Evolutionary conservation across 2,329 filamentous ascomycete species (phyloP), one percentile per base, ranked within the genome.

Genomic region (Pseudogymnoascus sp.): DNA sequence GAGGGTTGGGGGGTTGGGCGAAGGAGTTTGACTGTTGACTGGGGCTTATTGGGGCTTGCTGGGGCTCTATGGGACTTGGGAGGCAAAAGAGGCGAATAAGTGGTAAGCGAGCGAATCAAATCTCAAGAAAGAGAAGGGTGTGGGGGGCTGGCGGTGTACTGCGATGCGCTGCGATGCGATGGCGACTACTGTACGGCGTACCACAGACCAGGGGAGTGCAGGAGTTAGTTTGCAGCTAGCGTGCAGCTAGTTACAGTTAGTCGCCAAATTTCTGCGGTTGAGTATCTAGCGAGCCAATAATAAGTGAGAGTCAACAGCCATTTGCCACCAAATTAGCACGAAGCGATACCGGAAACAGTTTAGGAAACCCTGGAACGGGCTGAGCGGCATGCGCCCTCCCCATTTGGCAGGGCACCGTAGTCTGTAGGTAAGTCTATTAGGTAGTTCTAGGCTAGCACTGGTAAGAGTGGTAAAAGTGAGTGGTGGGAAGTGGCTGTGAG

Each of bases 151-250:
- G 10, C 15, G 42, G 25, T 48, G 42, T n/a, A 48, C 42, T 48
- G 42, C 13, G 42, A 48, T 48, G 42, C 42, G 25, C 42, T 48
- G 12, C 42, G 42, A 48, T 29, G 42, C 7, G 42, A 48, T 48
- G 42, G 42, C 42, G 42, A 48, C 42, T 48, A 48, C 13, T 48
- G 42, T 52, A 52, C 45, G 45, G 45, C 45, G 45, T 52, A n/a
- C 45, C 45, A 52, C 45, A 52, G 45, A 52, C 45, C 25, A 52
- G n/a, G 45, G 25, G 13, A 52, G 45, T 31, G 45, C 45, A 52
- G 42, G 42, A 29, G 7, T 29, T 45, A 27, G 40, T 25, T 4
- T 40, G 37, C 7, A 21, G 37, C 6, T 42, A 45, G 40, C 13
- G 15, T 27, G 10, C 21, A n/a, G 13, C 6, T 52, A 52, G 25